Evolutionary conservation across 2,329 filamentous ascomycete genomes (phyloP).

Genomic region (Xylaria sp.): DNA sequence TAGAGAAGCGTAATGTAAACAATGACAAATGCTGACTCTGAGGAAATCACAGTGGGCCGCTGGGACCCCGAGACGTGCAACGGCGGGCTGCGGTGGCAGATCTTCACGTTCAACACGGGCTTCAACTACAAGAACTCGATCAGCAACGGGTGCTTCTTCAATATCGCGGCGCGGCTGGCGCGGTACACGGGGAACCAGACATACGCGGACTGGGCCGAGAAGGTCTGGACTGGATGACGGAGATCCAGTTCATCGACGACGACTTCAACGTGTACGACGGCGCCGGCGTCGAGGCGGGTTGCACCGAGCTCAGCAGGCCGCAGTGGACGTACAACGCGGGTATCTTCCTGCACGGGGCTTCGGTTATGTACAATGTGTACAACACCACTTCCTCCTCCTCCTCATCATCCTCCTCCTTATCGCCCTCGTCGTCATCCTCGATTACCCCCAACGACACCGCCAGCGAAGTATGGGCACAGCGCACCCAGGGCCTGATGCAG

Average conservation of each 20-base stretch:
- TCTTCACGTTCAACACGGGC: conserved; percentile 77
- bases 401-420: too few species aligned
- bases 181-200: conserved; percentile 80
- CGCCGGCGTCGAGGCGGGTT: conserved; percentile 50
- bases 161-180: conserved; percentile 72
- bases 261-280: conserved; percentile 65
- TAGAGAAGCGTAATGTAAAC: too few species aligned
- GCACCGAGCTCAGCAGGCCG: conserved; percentile 58
- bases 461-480: conserved; percentile 58
- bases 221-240: conserved; percentile 70
- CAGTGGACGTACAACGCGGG: conserved; percentile 76
- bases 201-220: conserved; percentile 77
- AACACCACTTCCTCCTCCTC: too few species aligned
- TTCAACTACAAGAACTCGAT: conserved; percentile 73
- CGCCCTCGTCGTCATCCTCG: too few species aligned
- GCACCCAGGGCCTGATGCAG: conserved; percentile 63
- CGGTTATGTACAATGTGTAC: conserved; percentile 65
- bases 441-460: conserved; percentile 52
- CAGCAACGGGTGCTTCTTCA: conserved; percentile 73
- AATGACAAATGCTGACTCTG: conserved; percentile 3
- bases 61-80: conserved; percentile 72
- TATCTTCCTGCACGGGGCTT: conserved; percentile 66
- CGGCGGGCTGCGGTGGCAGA: conserved; percentile 85
- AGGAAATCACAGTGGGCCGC: conserved; percentile 52
- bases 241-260: conserved; percentile 60